Conservation (phyloP, 208 protist species). For the Tritrichomonas musculus region DNA sequence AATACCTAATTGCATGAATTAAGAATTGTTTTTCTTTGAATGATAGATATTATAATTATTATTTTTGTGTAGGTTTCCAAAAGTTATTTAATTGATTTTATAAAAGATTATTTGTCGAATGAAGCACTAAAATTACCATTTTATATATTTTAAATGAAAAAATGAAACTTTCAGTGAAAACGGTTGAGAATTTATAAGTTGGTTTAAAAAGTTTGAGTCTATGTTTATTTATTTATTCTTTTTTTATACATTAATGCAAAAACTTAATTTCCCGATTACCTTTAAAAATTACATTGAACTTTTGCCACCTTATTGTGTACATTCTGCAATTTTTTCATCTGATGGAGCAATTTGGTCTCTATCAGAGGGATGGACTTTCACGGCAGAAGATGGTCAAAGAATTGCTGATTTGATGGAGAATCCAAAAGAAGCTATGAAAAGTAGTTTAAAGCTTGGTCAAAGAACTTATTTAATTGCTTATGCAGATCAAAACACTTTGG, state of each 20-base stretch:
- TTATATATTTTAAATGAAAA: too few species aligned
- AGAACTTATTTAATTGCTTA: slow-evolving; percentile 11
- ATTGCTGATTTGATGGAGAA: not conserved
- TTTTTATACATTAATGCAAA: not conserved
- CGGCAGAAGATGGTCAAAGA: not conserved
- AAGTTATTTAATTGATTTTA: too few species aligned
- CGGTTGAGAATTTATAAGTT: too few species aligned
- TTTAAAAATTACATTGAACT: slow-evolving; percentile 14
- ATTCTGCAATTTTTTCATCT: not conserved
- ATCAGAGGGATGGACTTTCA: not conserved
- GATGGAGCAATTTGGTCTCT: not conserved
- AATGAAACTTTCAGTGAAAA: too few species aligned
- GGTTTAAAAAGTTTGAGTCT: too few species aligned
- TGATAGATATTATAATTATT: too few species aligned
- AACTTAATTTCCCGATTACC: not conserved
- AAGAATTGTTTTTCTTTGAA: too few species aligned
- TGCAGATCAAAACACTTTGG: not conserved
- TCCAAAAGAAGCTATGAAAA: not conserved
- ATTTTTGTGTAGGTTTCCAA: too few species aligned
- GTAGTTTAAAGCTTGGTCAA: not conserved
- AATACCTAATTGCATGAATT: too few species aligned
- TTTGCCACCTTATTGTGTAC: not conserved
- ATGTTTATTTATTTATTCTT: not conserved
- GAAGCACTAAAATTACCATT: too few species aligned
- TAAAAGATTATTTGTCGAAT: too few species aligned